A percentile compares a stretch with the other conserved stretches of the same genome.
phyloP scores from a whole-genome alignment of 345 rosid genomes.

The Citrus australasica region DNA sequence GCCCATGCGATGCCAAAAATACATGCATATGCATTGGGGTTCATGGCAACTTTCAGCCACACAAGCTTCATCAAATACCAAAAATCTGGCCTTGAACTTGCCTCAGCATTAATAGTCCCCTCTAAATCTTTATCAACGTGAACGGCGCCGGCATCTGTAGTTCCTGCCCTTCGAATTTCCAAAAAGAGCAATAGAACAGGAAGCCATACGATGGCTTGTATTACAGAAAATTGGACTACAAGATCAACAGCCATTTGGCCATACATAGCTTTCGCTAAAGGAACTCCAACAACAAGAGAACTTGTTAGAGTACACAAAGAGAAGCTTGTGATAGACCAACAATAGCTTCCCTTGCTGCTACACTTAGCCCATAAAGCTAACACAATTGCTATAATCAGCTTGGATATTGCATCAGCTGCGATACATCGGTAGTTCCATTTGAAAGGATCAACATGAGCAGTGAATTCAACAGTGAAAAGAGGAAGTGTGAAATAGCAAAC shows the following conservation, averaged over 20 bases:
- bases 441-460: slow-evolving; percentile 68
- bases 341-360: slow-evolving; percentile 58
- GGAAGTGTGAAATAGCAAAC: slow-evolving; percentile 87
- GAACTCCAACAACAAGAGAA: slow-evolving; percentile 72
- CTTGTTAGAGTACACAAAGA: slow-evolving; percentile 67
- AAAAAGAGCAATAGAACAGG: slow-evolving; percentile 60
- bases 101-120: slow-evolving; percentile 1
- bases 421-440: slow-evolving; percentile 60
- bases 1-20: slow-evolving; percentile 74
- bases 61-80: slow-evolving; percentile 54
- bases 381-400: slow-evolving; percentile 46
- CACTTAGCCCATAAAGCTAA: slow-evolving; percentile 66
- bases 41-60: slow-evolving; percentile 53
- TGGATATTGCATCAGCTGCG: slow-evolving; percentile 63
- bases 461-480: slow-evolving; percentile 71
- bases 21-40: slow-evolving; percentile 75
- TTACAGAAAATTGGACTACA: slow-evolving; percentile 61
- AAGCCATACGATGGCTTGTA: slow-evolving; percentile 76
- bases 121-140: neutral
- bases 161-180: slow-evolving; percentile 47
- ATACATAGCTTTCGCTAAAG: slow-evolving; percentile 69
- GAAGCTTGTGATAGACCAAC: slow-evolving; percentile 88
- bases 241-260: slow-evolving; percentile 69
- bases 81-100: slow-evolving; percentile 17
- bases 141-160: neutral